A percentile compares a stretch with the other conserved stretches of the same genome.
phyloP scores from a whole-genome alignment of 345 rosid species.

The Moricandia arvensis region DNA sequence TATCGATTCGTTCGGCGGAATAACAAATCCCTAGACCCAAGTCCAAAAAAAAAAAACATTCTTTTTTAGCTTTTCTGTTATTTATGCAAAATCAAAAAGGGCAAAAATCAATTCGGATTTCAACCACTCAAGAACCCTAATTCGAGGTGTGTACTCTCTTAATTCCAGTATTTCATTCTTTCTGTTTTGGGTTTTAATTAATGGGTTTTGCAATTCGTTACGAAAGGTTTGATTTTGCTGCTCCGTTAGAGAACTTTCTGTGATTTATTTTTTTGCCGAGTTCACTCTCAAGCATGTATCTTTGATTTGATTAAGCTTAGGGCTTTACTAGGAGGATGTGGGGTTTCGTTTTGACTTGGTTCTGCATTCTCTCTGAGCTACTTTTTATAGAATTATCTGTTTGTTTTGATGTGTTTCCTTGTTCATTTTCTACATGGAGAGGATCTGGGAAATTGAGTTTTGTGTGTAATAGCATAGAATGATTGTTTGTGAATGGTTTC shows the following conservation, averaged over 20 bases:
- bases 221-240: conserved; percentile 21
- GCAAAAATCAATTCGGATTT: neutral
- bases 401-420: no score
- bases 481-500: neutral
- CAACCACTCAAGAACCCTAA: conserved; percentile 34
- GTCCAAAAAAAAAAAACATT: conserved; percentile 24
- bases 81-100: neutral
- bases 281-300: neutral
- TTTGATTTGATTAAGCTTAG: conserved; percentile 16
- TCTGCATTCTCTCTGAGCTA: neutral
- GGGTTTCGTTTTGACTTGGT: neutral
- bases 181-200: neutral
- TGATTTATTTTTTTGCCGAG: neutral
- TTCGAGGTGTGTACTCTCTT: conserved; percentile 14
- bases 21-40: conserved; percentile 1
- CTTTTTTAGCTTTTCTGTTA: conserved; percentile 21
- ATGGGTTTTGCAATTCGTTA: neutral
- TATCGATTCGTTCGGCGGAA: conserved; percentile 33
- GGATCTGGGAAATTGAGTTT: neutral
- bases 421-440: no score
- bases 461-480: neutral
- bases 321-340: neutral
- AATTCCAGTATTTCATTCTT: neutral
- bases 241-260: neutral
- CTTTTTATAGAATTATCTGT: no score